Base-by-base conservation (phyloP, 2,329 filamentous ascomycete species). In the Colletotrichum sp. region DNA sequence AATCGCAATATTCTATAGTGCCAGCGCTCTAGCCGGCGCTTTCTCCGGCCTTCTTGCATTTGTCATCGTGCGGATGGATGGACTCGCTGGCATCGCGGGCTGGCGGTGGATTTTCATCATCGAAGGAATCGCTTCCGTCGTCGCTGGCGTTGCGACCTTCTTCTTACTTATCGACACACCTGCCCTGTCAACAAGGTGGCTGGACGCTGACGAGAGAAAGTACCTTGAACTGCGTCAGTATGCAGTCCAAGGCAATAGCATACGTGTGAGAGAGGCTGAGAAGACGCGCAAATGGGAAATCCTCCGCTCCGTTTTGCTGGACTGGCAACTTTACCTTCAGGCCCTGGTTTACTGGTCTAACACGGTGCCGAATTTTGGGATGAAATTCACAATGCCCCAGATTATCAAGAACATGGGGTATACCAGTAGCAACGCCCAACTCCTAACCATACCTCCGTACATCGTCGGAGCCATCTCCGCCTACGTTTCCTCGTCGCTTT, bases 1-100 rank as follows among this genome's bases (percentile, higher is more conserved):
- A 76, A 90, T 91, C 93, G 52, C 93, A 5, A 90, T 93, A 34
- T 94, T 94, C 85, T 95, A 94, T 85, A 93, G 92, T 4, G 92
- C 92, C 0, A 93, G 93, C 1, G 92, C 93, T 0, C 85, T 95
- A 1, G 92, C 92, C 1, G 93, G 93, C 0, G 93, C 90, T 0
- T 93, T 93, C 78, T 92, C 91, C 5, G 69, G 91, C 6, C 85
- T 93, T 8, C 85, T 93, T 8, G 91, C 91, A 0, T 89, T 89
- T 3, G 91, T 87, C 0, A 91, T 93, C 70, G 91, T 84, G 86
- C 72, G 89, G 88, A 32, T 83, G 90, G n/a, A 88, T 86, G 55
- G 86, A 82, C 21, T 81, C 79, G 78, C 80, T 79, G 81, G 81
- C 13, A 76, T 78, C 15, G 84, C 85, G 12, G 88, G 88, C 6